Percentiles rank a stretch among this genome's conserved stretches.
Conservation (phyloP, 805 yeast species). For the Wickerhamiella occidentalis region DNA sequence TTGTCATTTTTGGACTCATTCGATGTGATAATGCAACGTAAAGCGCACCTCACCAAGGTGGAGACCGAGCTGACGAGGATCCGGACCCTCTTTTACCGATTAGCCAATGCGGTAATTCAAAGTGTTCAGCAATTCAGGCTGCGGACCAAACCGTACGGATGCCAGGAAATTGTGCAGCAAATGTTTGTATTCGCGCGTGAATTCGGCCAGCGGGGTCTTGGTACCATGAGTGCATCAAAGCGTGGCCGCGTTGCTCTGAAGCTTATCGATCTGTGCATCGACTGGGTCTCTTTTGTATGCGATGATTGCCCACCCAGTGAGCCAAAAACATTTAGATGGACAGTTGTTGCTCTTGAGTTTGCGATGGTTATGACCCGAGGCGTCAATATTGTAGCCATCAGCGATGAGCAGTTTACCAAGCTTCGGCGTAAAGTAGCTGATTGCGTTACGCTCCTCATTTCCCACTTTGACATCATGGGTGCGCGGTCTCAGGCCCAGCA, state of each 20-base stretch:
- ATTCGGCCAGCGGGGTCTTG: conserved; percentile 59
- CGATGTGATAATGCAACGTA: conserved; percentile 18
- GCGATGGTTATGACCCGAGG: conserved; percentile 92
- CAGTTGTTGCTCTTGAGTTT: conserved; percentile 89
- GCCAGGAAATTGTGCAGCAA: conserved; percentile 66
- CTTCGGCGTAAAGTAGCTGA: conserved; percentile 79
- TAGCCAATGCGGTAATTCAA: conserved; percentile 53
- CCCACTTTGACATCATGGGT: conserved; percentile 97
- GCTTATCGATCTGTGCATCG: conserved; percentile 63
- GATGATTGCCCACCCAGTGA: conserved; percentile 94
- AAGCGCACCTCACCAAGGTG: conserved; percentile 61
- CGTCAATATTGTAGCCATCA: conserved; percentile 69
- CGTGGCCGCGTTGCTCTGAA: conserved; percentile 58
- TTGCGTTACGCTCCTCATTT: conserved; percentile 82
- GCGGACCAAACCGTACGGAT: conserved; percentile 47
- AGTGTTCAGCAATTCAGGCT: conserved; percentile 42
- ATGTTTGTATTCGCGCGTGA: conserved; percentile 71
- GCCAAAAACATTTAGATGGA: conserved; percentile 85
- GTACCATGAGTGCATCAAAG: conserved; percentile 49
- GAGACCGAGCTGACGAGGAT: conserved; percentile 59
- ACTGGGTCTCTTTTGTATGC: conserved; percentile 85
- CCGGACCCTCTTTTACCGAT: conserved; percentile 53
- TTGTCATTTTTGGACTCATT: conserved; percentile 13
- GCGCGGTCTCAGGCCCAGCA: conserved; percentile 65
- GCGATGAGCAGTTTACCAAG: conserved; percentile 59